phyloP scores from a whole-genome alignment of 352 stramenopile species.

The Phytopythium chamaehyphon region DNA sequence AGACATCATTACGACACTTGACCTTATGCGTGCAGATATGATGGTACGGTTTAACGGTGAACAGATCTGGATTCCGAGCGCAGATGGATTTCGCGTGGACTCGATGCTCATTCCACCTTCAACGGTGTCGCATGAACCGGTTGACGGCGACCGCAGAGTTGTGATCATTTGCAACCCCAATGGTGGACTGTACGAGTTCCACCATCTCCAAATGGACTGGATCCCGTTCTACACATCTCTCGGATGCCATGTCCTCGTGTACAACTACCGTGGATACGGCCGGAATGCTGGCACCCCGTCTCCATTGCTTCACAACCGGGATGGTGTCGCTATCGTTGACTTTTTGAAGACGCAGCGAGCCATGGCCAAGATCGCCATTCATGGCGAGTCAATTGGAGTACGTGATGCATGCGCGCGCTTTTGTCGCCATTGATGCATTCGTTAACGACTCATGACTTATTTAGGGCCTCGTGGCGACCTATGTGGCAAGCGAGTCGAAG shows the following conservation, averaged over 20 bases:
- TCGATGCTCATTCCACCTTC: constrained; percentile 63
- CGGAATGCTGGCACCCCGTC: constrained; percentile 61
- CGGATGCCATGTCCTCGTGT: constrained; percentile 77
- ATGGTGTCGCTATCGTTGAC: constrained; percentile 68
- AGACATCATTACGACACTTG: constrained; percentile 67
- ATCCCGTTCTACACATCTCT: constrained; percentile 81
- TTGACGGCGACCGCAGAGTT: constrained; percentile 26
- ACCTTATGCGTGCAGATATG: constrained; percentile 82
- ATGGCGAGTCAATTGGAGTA: constrained; percentile 81
- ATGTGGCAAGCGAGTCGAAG: constrained; percentile 50
- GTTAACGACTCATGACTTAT: too few species aligned
- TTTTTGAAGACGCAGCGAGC: constrained; percentile 55
- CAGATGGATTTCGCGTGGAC: constrained; percentile 64
- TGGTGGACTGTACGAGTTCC: constrained; percentile 81
- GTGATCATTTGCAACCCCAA: constrained; percentile 87
- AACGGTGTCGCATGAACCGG: constrained; percentile 16
- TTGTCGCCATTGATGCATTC: background rate
- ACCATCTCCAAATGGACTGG: constrained; percentile 89
- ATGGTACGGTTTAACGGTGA: constrained; percentile 67
- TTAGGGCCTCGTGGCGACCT: constrained; percentile 67
- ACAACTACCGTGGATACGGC: constrained; percentile 87
- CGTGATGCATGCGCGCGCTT: constrained; percentile 1
- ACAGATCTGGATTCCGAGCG: constrained; percentile 75
- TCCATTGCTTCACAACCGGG: constrained; percentile 54
- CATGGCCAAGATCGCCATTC: constrained; percentile 60